Conservation (phyloP, 1,284 basidiomycete species). For the Pseudozyma hubeiensis region DNA sequence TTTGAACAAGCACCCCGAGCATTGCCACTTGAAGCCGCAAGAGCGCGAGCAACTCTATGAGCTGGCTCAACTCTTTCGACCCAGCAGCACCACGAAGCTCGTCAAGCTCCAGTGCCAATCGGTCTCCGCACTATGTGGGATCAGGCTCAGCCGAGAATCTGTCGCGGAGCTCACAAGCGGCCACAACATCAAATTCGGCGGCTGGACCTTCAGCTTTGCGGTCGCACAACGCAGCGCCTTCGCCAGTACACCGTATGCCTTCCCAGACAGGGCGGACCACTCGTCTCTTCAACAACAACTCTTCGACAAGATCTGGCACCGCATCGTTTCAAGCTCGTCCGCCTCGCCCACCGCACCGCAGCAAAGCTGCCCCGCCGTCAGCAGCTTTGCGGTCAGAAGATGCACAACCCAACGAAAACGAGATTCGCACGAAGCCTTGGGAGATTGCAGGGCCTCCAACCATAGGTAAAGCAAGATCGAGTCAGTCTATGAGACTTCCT, state of each 20-base stretch:
- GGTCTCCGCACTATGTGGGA: neutral
- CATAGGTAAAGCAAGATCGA: conserved; percentile 19
- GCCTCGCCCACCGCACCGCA: conserved; percentile 11
- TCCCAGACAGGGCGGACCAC: conserved; percentile 12
- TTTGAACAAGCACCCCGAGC: too few species aligned
- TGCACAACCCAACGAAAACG: conserved; percentile 43
- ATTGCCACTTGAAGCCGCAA: too few species aligned
- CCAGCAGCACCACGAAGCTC: conserved; percentile 28
- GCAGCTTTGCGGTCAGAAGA: conserved; percentile 38
- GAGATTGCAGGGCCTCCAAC: conserved; percentile 38
- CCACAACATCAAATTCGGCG: neutral
- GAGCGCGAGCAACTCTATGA: conserved; percentile 11
- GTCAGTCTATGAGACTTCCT: neutral
- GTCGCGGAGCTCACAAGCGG: neutral
- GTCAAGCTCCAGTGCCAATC: neutral
- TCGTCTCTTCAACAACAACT: neutral
- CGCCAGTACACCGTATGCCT: neutral
- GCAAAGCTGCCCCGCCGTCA: conserved; percentile 27
- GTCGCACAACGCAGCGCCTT: neutral
- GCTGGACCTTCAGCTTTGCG: conserved; percentile 10
- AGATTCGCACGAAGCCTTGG: conserved; percentile 30
- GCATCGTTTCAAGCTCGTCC: conserved; percentile 7
- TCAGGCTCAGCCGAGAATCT: neutral
- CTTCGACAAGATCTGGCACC: neutral
- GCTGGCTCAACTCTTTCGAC: conserved; percentile 45